Evolutionary conservation across 2,329 filamentous ascomycete genomes (phyloP).

Genomic region (Phyllosticta citriasiana): DNA sequence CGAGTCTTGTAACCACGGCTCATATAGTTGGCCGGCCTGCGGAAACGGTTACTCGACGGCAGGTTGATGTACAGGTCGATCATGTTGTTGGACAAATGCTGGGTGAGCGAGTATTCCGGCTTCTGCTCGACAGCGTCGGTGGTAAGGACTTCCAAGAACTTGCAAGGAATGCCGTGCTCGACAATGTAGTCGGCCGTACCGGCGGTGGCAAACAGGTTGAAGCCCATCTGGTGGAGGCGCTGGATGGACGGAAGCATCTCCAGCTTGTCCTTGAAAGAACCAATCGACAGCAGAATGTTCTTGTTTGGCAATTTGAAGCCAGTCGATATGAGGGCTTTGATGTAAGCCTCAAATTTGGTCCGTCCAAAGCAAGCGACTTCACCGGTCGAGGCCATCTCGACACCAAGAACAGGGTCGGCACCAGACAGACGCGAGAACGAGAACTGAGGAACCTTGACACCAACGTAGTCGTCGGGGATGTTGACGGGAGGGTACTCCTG

Average conservation of each 20-base stretch:
- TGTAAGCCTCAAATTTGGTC: constrained; percentile 95
- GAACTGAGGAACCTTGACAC: constrained; percentile 97
- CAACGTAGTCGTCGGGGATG: constrained; percentile 73
- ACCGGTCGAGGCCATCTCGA: constrained; percentile 98
- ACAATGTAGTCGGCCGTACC: constrained; percentile 95
- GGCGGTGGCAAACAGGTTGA: constrained; percentile 90
- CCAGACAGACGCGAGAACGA: constrained; percentile 95
- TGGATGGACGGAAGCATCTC: constrained; percentile 91
- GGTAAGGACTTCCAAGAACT: constrained; percentile 78
- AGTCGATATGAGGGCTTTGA: constrained; percentile 91
- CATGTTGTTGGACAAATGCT: constrained; percentile 93
- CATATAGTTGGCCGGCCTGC: constrained; percentile 95
- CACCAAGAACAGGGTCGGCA: constrained; percentile 89
- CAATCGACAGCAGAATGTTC: constrained; percentile 91
- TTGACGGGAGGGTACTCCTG: constrained; percentile 69
- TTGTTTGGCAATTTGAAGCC: constrained; percentile 94
- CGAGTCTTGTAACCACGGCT: constrained; percentile 94
- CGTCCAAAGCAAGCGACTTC: constrained; percentile 94
- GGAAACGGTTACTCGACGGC: constrained; percentile 96
- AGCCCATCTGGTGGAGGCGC: constrained; percentile 83
- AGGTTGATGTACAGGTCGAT: constrained; percentile 99
- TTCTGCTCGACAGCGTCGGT: constrained; percentile 70
- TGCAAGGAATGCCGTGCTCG: constrained; percentile 82
- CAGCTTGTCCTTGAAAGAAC: constrained; percentile 94
- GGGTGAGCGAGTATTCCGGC: constrained; percentile 91